These are phyloP conservation scores for Penicillium bialowiezense DNA, from an alignment of 495 filamentous ascomycete genomes.

Conservation along the genomic window DNA sequence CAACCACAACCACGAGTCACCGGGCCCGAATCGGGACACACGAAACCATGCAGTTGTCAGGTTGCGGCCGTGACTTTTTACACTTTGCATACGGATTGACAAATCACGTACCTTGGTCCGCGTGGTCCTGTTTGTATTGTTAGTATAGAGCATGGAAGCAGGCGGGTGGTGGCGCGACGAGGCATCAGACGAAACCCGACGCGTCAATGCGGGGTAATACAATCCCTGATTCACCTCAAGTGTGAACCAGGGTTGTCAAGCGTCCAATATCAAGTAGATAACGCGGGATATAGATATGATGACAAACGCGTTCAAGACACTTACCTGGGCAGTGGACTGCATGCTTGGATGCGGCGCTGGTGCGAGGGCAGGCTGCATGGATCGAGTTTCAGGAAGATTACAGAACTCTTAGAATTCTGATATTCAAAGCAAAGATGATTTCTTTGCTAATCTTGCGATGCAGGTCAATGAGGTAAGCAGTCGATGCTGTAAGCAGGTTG, in stretches of 20 bases:
- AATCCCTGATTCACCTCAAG: neutral
- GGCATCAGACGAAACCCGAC: conserved; percentile 4
- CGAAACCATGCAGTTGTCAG: neutral
- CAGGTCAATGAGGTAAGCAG: conserved; percentile 44
- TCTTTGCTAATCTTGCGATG: conserved; percentile 16
- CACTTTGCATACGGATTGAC: no score
- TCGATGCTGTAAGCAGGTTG: conserved; percentile 28
- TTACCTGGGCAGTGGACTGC: conserved; percentile 57
- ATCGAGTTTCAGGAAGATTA: conserved; percentile 6
- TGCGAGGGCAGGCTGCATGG: conserved; percentile 56
- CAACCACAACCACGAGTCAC: neutral
- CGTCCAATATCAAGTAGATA: conserved; percentile 1
- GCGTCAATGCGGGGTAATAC: conserved; percentile 7
- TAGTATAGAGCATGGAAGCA: conserved; percentile 9
- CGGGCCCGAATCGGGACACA: neutral
- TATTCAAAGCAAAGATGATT: conserved; percentile 14
- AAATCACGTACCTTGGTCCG: conserved; percentile 44
- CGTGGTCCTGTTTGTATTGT: conserved; percentile 41
- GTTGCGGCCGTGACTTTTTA: no score
- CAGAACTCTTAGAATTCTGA: conserved; percentile 8
- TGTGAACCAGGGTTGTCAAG: neutral
- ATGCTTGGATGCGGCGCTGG: conserved; percentile 57
- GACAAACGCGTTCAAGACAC: conserved; percentile 44
- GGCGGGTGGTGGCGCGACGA: no score
- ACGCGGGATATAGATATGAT: conserved; percentile 36